A percentile compares a stretch with the other conserved stretches of the same genome.
These are phyloP conservation scores for Pseudogymnoascus pannorum DNA, from an alignment of 2,329 filamentous ascomycete genomes.

Conservation along the genomic window DNA sequence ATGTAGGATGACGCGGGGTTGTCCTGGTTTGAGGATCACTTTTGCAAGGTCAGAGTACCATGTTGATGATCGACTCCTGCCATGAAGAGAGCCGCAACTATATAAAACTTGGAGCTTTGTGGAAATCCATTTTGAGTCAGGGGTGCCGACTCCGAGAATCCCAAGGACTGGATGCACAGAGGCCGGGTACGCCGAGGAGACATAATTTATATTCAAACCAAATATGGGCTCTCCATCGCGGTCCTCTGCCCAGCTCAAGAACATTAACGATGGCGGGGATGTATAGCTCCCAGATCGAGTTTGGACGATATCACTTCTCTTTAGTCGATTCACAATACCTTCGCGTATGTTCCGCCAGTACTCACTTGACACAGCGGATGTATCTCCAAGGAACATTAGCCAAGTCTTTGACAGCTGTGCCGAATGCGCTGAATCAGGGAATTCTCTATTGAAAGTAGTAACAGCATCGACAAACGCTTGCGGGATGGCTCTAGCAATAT, in stretches of 20 bases:
- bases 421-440: neutral
- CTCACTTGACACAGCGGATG: neutral
- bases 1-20: neutral
- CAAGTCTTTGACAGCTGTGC: neutral
- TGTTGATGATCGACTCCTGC: neutral
- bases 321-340: neutral
- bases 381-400: neutral
- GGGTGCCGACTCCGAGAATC: neutral
- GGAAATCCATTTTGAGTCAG: neutral
- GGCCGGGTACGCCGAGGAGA: neutral
- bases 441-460: neutral
- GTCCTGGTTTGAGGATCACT: neutral
- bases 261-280: neutral
- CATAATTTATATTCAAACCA: neutral
- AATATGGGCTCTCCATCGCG: neutral
- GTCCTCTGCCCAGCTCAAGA: neutral
- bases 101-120: neutral
- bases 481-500: neutral
- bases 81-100: neutral
- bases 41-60: neutral
- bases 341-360: neutral
- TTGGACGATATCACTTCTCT: neutral
- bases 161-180: neutral
- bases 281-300: neutral
- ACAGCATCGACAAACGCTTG: neutral